Evolutionary conservation across 495 filamentous ascomycete genomes (phyloP), one percentile per base, ranked within the genome.

Genomic region (Thermochaetoides thermophila): DNA sequence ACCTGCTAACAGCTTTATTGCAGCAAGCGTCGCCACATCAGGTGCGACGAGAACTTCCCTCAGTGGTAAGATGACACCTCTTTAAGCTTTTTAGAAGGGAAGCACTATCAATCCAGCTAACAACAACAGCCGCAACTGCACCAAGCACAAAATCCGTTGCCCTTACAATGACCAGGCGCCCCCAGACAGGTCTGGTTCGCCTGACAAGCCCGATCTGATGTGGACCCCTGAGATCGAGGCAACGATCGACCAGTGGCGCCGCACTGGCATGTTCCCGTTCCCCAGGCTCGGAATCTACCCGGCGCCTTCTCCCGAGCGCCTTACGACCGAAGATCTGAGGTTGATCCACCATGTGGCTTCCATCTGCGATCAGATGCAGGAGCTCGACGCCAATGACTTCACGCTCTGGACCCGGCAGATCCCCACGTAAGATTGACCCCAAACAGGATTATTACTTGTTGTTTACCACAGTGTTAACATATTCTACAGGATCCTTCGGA

Each of bases 131-230:
- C 83, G 83, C 40, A 96, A 96, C 59, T 97, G 89, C 59, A 94
- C 87, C 34, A 96, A 96, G 55, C 89, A 97, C 57, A 92, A 93
- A 62, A 87, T 91, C 45, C 77, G 85, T 50, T 97, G 89, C 58
- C 87, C 92, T 45, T 97, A 96, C 57, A 87, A 91, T 69, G 84
- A 95, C 48, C 62, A 73, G 18, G 61, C 69, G 16, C 66, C 74
- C 43, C 73, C 76, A 32, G 77, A 81, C 35, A 60, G 75, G 38
- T 65, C 75, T 19, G 56, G 62, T 17, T 70, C 72, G 42, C 76
- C 78, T 31, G 74, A 80, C 48, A 74, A 74, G 47, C 71, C 80
- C 18, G 75, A 87, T 60, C 71, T 89, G 14, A 68, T 85, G 53
- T 80, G 84, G 74, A 82, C 80, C 31, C 73, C 79, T 24, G 70